These are phyloP conservation scores for Dendrostoma leiphaemia DNA, from an alignment of 2,329 filamentous ascomycete species.

Conservation along the genomic window DNA sequence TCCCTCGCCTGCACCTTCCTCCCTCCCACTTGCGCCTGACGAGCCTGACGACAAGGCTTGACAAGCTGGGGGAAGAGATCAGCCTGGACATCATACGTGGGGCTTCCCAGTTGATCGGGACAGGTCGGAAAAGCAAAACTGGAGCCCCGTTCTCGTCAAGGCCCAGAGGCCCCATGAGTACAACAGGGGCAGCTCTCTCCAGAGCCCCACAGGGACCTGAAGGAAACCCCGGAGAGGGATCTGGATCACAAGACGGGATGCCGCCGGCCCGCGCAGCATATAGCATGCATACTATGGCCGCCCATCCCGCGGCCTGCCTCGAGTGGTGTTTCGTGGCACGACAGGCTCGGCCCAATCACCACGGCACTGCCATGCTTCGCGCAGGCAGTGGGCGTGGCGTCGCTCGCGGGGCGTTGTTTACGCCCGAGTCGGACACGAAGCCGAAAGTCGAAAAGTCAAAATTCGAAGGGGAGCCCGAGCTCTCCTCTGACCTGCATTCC, in stretches of 20 bases:
- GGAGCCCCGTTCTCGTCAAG: background rate
- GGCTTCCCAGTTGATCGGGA: background rate
- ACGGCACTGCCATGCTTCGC: background rate
- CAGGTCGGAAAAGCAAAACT: conserved; percentile 3
- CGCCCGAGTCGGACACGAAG: background rate
- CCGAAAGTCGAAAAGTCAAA: background rate
- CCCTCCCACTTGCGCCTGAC: no score
- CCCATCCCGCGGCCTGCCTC: background rate
- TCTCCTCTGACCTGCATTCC: no score
- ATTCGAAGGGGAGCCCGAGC: background rate
- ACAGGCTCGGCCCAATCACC: background rate
- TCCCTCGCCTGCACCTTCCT: background rate
- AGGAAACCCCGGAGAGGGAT: background rate
- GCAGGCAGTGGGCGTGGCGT: background rate
- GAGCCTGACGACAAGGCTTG: no score
- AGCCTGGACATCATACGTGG: background rate
- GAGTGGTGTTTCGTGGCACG: background rate
- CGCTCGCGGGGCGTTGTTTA: background rate
- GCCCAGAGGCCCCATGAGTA: background rate
- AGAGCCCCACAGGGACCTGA: no score
- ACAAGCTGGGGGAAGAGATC: no score
- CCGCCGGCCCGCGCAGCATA: background rate
- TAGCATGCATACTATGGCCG: no score
- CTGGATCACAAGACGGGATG: background rate
- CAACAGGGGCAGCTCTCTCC: background rate